Base-by-base conservation (phyloP, 164 flowering plant species). In the Buxus sempervirens region DNA sequence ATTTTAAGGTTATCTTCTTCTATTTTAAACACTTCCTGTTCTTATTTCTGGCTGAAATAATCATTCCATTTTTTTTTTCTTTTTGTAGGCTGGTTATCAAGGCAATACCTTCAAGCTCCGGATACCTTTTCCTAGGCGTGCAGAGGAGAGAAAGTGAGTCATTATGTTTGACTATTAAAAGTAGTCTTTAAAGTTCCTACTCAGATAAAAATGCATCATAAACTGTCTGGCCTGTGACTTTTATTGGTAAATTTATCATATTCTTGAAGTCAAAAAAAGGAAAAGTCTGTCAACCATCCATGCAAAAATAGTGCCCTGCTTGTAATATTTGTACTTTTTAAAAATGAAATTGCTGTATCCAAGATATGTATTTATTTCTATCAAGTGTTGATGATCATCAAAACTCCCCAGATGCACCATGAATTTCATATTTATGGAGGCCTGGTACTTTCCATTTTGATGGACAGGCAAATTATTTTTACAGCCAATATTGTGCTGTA, bases 111-210 rank as follows among this genome's bases (percentile, higher is more conserved):
- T 86, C 79, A 91, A 91, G 86, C 97, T 94, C 61, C 88, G 98
- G 58, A 82, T 91, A 69, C 94, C 97, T 75, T 94, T 94, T 67
- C 87, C 95, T n/a, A 82, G 96, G 76, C 89, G 89, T 58, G 97
- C 97, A 26, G 90, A 78, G 72, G 87, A 90, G 62, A 85, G 97
- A 80, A 94, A 91, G 98, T 91, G 71, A 88, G 94, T 66, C 69
- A 38, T 66, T 27, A 48, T 28, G 8, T 62, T 24, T 42, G 28
- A 59, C 36, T 25, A 7, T 42, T 60, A 21, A 1, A n/a, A 15
- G 20, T 3, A 61, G 54, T 18, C 26, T 32, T 27, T 23, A 20
- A 24, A 28, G 38, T 32, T 32, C 7, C 7, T 32, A 32, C 38
- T 32, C 3, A 7, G 7, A 32, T 32, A 32, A 3, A 32, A 32